Evolutionary conservation across 2,329 filamentous ascomycete genomes (phyloP), one percentile per base, ranked within the genome.

Genomic region (Amphichorda felina): DNA sequence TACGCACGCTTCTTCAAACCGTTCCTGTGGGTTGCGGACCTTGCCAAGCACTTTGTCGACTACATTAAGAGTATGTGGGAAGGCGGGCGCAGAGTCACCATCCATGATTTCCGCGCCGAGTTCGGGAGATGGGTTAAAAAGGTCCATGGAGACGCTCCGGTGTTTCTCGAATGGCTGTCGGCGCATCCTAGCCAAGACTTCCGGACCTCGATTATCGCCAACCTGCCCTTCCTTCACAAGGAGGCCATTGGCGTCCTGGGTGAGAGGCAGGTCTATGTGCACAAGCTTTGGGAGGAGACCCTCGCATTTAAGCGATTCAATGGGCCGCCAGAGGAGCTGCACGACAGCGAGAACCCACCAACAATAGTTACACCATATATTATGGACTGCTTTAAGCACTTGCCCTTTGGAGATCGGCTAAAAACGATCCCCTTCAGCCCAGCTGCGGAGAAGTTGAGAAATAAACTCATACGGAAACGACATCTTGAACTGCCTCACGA

Each of bases 351-450:
- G 19, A 22, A 37, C 14, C 40, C 50, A 0, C 50, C 50, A 4
- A 89, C 84, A 0, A 56, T 83, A 0, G 79, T 88, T 0, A 89
- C 85, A 0, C 72, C 78, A 0, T 83, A 80, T 38, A 70, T 82
- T 0, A 68, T 74, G 40, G 48, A 71, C 3, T 72, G 72, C 37
- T 91, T 91, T 42, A 59, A 63, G 3, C 57, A 78, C 15, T 67
- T 85, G 50, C 68, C 68, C 4, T 82, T 79, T 45, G 71, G 63
- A 1, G 50, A 61, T 2, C 56, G 68, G 3, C 57, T 85, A 5
- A 55, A 65, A 36, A 40, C 44, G 0, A 44, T 59, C 1, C 42
- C 56, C 1, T 44, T 56, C 2, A 51, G 48, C 27, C 22, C 39
- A 4, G 27, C 43, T 4, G 46, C 56, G 0, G 39, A 54, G n/a